These are phyloP conservation scores for Aspergillus novoparasiticus DNA, from an alignment of 2,329 filamentous ascomycete genomes.

Conservation along the genomic window DNA sequence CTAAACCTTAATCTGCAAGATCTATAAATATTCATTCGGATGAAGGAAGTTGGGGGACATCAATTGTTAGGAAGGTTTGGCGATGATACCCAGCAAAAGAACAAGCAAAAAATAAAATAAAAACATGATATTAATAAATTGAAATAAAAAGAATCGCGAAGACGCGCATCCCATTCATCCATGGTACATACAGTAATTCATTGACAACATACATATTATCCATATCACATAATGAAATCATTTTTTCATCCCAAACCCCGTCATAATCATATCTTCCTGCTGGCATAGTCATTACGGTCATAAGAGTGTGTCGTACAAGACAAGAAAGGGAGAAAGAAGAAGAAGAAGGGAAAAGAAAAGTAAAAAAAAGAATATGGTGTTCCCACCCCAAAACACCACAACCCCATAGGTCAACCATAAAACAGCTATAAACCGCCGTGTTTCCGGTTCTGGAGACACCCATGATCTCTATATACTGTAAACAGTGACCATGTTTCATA, in stretches of 20 bases:
- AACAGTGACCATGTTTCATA: slow-evolving; percentile 18
- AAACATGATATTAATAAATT: not conserved
- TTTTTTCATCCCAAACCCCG: not conserved
- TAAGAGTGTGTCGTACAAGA: slow-evolving; percentile 5
- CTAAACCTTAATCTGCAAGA: not conserved
- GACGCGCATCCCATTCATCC: not conserved
- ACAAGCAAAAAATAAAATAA: too few relatives aligned
- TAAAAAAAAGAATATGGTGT: not conserved
- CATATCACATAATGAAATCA: not conserved
- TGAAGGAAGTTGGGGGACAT: not conserved
- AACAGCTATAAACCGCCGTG: not conserved
- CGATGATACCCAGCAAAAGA: not conserved
- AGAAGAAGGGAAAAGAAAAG: not conserved
- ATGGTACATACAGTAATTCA: not conserved
- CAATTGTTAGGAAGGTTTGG: not conserved
- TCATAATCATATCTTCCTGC: slow-evolving; percentile 8
- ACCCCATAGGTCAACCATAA: not conserved
- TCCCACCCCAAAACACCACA: slow-evolving; percentile 11
- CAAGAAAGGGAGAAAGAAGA: not conserved
- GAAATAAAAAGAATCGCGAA: not conserved
- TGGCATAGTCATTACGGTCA: slow-evolving; percentile 8
- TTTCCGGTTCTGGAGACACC: not conserved
- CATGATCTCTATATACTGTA: slow-evolving; percentile 22
- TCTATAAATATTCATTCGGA: not conserved
- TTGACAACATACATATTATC: not conserved